Evolutionary conservation across 164 flowering plant genomes (phyloP), one percentile per base, ranked within the genome.

Genomic region (Tinospora cordifolia): DNA sequence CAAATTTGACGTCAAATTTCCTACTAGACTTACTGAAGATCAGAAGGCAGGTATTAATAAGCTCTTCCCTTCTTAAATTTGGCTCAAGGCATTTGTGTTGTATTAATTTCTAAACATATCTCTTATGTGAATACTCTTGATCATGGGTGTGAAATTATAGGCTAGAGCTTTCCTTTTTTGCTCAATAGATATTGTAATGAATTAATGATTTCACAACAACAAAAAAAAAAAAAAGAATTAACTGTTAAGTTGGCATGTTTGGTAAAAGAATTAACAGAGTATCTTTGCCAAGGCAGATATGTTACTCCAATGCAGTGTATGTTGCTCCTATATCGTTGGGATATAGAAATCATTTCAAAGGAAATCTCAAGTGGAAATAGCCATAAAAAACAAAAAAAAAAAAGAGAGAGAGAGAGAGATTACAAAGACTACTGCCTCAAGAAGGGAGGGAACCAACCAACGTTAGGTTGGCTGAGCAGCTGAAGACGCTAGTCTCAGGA

Each of bases 1-100:
- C 79, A 90, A 90, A 72, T 88, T 90, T 74, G 71, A 85, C 60
- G 80, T 87, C 77, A 84, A 83, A 68, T 90, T 85, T 54, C 94
- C 94, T 2, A 58, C 85, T 0, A 83, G 87, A 80, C 69, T 89
- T 38, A 85, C 85, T 0, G 34, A 81, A 0, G 91, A 85, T 36
- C 94, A 87, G 83, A 89, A 87, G 72, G 72, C 86, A 11, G 91
- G 91, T 25, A 77, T 87, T 70, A 87, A 78, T 79, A 86, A 79
- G 66, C 78, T 86, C 15, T 60, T 86, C 65, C 71, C 70, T 51
- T 74, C 79, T 2, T 80, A 64, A 78, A 14, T 17, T 15, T 15
- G 2, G 46, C 3, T 38, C 8, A 14, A 17, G n/a, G 44, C 59
- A 8, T 41, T 11, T 7, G n/a, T 41, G 40, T 7, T 44, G 14